phyloP scores from a whole-genome alignment of 441 rosid genomes.

The Rhodomyrtus psidioides region DNA sequence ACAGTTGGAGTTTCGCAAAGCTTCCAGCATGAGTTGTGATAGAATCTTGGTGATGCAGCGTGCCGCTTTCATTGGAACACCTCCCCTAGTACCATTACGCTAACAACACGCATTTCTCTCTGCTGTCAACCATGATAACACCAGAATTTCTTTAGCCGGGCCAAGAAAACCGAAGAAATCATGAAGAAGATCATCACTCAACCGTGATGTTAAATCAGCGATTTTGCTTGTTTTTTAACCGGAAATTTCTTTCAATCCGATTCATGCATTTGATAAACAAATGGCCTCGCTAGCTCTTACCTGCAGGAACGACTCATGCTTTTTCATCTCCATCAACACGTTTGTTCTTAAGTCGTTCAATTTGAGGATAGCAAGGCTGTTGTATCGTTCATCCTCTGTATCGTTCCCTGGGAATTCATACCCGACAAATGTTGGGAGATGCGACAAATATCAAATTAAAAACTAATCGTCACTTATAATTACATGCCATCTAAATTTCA shows the following conservation, averaged over 20 bases:
- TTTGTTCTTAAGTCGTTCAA: no score
- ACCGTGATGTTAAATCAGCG: neutral
- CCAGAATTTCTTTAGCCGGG: neutral
- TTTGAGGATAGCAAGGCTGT: no score
- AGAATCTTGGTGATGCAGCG: neutral
- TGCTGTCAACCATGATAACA: neutral
- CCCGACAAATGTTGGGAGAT: no score
- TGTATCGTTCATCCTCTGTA: slow-evolving; percentile 4
- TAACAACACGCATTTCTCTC: neutral
- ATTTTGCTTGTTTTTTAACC: neutral
- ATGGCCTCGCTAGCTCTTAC: slow-evolving; percentile 12
- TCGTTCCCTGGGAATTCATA: no score
- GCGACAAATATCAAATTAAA: no score
- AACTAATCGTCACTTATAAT: neutral
- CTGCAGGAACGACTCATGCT: slow-evolving; percentile 25
- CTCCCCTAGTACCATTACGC: neutral
- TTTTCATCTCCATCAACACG: neutral
- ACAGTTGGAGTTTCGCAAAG: neutral
- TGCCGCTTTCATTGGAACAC: neutral
- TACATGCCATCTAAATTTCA: neutral
- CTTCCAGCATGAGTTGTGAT: neutral
- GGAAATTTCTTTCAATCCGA: neutral
- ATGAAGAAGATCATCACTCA: neutral
- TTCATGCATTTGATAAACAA: neutral
- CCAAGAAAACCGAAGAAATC: neutral